Evolutionary conservation across 352 stramenopile genomes (phyloP).

Genomic region (Phytophthora tubulina): DNA sequence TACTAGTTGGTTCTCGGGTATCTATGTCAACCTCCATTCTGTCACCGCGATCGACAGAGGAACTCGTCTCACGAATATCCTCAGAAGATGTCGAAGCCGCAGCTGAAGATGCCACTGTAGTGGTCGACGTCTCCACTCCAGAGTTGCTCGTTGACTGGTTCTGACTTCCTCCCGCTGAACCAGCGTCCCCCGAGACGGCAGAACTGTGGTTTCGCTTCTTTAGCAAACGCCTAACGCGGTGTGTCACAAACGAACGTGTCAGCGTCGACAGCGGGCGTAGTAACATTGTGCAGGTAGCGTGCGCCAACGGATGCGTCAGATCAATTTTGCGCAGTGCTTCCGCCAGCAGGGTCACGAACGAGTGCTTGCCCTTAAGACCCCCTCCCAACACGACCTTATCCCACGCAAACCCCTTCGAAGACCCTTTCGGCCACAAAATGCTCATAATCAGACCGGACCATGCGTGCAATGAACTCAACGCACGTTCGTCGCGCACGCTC

Average conservation of each 20-base stretch:
- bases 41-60: conserved; percentile 6
- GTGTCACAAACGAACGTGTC: conserved; percentile 83
- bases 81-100: conserved; percentile 2
- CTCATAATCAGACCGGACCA: conserved; percentile 90
- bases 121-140: not conserved
- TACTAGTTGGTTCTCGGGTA: conserved; percentile 3
- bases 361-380: conserved; percentile 75
- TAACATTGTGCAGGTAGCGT: conserved; percentile 81
- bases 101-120: conserved; percentile 5
- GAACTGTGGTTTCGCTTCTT: conserved; percentile 59
- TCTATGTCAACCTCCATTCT: conserved; percentile 39
- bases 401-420: conserved; percentile 81
- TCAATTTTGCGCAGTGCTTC: conserved; percentile 83
- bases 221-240: conserved; percentile 70
- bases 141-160: not conserved
- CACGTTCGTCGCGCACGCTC: conserved; percentile 70
- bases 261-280: conserved; percentile 83
- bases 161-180: not conserved
- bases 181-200: conserved; percentile 3
- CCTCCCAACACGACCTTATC: conserved; percentile 81
- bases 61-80: conserved; percentile 1
- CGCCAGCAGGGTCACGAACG: conserved; percentile 80
- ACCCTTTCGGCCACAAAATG: conserved; percentile 86
- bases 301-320: conserved; percentile 78
- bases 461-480: conserved; percentile 81